Base-by-base conservation (phyloP, 805 yeast species). In the Babjeviella inositovora region DNA sequence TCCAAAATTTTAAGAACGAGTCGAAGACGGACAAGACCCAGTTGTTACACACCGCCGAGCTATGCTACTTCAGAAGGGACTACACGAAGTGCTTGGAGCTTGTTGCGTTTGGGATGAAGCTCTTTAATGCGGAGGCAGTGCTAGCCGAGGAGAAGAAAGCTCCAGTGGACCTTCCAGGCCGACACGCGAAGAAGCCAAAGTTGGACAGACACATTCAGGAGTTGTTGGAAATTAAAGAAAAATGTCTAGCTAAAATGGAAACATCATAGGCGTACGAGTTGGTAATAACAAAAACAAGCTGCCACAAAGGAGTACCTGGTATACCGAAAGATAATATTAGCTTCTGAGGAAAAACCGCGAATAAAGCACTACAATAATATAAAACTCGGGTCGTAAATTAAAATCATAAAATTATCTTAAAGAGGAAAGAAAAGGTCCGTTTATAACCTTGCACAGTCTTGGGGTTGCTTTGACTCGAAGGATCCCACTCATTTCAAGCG, bases 11-110 rank as follows among this genome's bases (percentile, higher is more conserved):
- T 3, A 47, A 53, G 15, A 23, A 43, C 2, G 38, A 48, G 6
- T 38, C 50, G 10, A 79, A 77, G 32, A 54, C 66, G 3, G 70
- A 64, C 23, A 50, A 81, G 23, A 69, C 60, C 9, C 51, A 50
- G 21, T 37, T 75, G 14, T 54, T 70, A 21, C 66, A 68, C 28
- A 66, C 70, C 7, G 58, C 77, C 15, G 84, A 79, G 32, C 48
- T 70, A 29, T 57, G 70, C 2, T 81, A 72, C 38, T 82, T 51
- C 38, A 35, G 50, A 23, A 51, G 63, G 22, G 46, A 68, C 17
- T 81, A 69, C 34, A 17, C 27, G 1, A 45, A 48, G 23, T 77
- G 90, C 28, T 39, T 66, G 9, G 48, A 52, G 20, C 43, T 58
- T 14, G 51, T 70, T 17, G 40, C 49, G 9, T 28, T 15, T 5